Percentiles rank a stretch among this genome's conserved stretches.
Conservation (phyloP, 805 yeast species). For the Kazachstania africana region DNA sequence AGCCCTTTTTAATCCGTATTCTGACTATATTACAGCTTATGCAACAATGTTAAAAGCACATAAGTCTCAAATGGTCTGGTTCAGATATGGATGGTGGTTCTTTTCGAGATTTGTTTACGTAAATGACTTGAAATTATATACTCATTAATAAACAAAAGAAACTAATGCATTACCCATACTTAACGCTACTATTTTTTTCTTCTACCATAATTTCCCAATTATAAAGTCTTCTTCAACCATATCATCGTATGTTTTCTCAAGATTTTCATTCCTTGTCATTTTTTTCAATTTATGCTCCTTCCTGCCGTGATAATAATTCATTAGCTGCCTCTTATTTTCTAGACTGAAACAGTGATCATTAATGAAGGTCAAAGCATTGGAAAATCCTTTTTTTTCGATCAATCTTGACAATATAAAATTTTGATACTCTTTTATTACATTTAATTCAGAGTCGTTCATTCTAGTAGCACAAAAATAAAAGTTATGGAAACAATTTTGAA, state of each 20-base stretch:
- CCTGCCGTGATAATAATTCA: constrained; percentile 2
- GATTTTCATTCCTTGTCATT: not conserved
- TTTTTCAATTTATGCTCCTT: constrained; percentile 2
- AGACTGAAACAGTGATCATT: too few species aligned
- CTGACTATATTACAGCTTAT: constrained; percentile 28
- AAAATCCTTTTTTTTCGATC: too few species aligned
- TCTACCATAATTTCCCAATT: constrained; percentile 21
- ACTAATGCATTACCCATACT: constrained; percentile 4
- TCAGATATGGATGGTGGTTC: constrained; percentile 76
- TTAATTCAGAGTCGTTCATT: too few species aligned
- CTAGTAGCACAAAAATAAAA: too few species aligned
- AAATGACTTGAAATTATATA: constrained; percentile 41
- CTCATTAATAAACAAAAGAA: constrained; percentile 1
- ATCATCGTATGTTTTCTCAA: constrained; percentile 10
- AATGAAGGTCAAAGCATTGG: too few species aligned
- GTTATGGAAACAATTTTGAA: constrained; percentile 2
- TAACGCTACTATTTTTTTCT: not conserved
- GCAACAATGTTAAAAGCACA: constrained; percentile 79
- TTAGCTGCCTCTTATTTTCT: too few species aligned
- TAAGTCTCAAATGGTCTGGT: constrained; percentile 89
- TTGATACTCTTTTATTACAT: too few species aligned
- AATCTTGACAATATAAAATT: too few species aligned
- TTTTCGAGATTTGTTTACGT: constrained; percentile 66
- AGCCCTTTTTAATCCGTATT: constrained; percentile 25
- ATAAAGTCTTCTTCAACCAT: constrained; percentile 20